Evolutionary conservation across 805 yeast genomes (phyloP), one percentile per base, ranked within the genome.

Genomic region (Teunomyces funiuensis): DNA sequence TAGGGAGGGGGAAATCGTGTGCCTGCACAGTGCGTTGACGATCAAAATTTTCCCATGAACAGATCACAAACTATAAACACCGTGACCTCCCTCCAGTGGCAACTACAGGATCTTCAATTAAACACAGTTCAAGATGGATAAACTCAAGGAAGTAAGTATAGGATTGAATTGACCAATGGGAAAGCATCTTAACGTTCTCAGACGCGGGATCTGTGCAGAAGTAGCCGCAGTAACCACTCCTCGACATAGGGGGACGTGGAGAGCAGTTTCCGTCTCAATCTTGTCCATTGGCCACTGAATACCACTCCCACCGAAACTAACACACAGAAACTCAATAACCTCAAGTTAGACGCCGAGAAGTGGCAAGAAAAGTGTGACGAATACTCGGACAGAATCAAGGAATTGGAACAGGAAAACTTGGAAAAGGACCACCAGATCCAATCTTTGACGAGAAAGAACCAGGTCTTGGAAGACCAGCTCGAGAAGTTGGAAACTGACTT

Each of bases 311-410:
- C 19, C 16, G 8, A 2, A 42, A 42, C 45, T 3, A 13, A 7
- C 19, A 3, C 11, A 2, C 50, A 87, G 95, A 89, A 88, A 80
- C 75, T 89, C 73, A 83, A 74, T 77, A 82, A 82, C 70, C 82
- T 93, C 68, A 90, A 91, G 73, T 76, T 87, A 58, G 98, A 93
- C 65, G 91, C 96, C 53, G 99, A 93, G 74, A 76, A 84, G 57
- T 95, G 99, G 88, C 97, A 91, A 75, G 97, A 88, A 66, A 88
- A 89, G 76, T 83, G 93, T 47, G 99, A 93, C 61, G 96, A 87
- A 58, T 79, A 86, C 58, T 70, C 82, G 47, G 81, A 76, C 50
- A 83, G 82, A 65, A 81, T 86, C 72, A 93, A 90, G 77, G 84
- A 77, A 61, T 77, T 91, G 66, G 98, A 91, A 69, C 97, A 91